Evolutionary conservation across 192 early-diverging fungal species (phyloP).

Genomic region (Cetraspora pellucida): DNA sequence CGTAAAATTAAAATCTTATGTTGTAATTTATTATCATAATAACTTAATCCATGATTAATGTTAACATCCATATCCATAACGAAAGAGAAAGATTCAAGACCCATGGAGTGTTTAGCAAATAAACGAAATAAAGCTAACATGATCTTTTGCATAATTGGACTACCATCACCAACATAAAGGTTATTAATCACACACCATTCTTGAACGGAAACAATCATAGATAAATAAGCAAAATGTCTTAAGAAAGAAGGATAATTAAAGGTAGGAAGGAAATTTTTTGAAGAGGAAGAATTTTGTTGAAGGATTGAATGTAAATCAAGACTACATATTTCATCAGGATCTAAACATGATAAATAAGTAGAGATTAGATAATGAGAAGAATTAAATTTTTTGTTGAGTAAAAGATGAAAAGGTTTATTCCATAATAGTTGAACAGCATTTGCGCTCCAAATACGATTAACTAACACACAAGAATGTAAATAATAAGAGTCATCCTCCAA

Average conservation of each 20-base stretch:
- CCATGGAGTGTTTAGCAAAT: background rate
- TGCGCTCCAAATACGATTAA: slow-evolving; percentile 12
- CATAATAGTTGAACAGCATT: slow-evolving; percentile 10
- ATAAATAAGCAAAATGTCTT: slow-evolving; percentile 6
- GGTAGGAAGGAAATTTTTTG: background rate
- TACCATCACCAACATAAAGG: background rate
- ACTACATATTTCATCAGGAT: background rate
- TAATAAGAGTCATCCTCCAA: background rate
- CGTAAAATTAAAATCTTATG: background rate
- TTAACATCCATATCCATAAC: slow-evolving; percentile 1
- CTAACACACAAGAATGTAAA: slow-evolving; percentile 14
- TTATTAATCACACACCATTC: slow-evolving; percentile 8
- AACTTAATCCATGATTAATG: background rate
- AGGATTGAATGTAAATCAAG: background rate
- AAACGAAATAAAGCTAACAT: slow-evolving; percentile 9
- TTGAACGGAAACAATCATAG: background rate
- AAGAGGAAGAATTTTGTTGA: background rate
- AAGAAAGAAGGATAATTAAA: slow-evolving; percentile 9
- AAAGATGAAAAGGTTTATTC: slow-evolving; percentile 12
- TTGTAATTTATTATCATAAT: background rate
- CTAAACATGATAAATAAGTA: background rate
- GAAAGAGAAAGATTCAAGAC: background rate
- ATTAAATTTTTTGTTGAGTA: background rate
- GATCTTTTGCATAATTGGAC: background rate
- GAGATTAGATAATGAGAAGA: slow-evolving; percentile 4